phyloP scores from a whole-genome alignment of 805 yeast genomes.

The Pichia paraexigua region DNA sequence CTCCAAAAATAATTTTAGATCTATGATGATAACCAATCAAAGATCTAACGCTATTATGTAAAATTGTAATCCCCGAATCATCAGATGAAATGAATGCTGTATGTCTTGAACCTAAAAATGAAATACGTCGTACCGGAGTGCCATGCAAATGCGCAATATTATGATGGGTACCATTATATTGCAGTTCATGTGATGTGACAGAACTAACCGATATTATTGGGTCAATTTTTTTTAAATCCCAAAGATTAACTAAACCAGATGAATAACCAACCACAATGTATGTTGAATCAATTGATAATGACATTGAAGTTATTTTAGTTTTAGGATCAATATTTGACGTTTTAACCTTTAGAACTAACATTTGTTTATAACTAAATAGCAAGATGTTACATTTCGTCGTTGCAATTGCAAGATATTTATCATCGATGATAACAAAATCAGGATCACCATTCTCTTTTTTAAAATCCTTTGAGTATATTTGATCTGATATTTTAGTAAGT shows the following conservation, averaged over 20 bases:
- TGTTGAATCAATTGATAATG: slow-evolving; percentile 61
- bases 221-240: slow-evolving; percentile 45
- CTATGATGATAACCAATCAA: slow-evolving; percentile 42
- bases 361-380: slow-evolving; percentile 64
- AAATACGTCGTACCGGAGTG: slow-evolving; percentile 35
- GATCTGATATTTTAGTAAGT: slow-evolving; percentile 19
- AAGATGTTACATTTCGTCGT: slow-evolving; percentile 60
- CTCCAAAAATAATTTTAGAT: slow-evolving; percentile 48
- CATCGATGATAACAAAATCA: slow-evolving; percentile 36
- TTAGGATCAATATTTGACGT: slow-evolving; percentile 25
- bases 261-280: slow-evolving; percentile 61
- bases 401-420: slow-evolving; percentile 49
- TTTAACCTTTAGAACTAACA: slow-evolving; percentile 36
- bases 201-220: slow-evolving; percentile 28
- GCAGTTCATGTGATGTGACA: slow-evolving; percentile 18
- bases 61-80: slow-evolving; percentile 46
- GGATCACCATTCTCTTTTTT: slow-evolving; percentile 41
- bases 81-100: slow-evolving; percentile 53
- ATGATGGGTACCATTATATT: slow-evolving; percentile 14
- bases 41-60: slow-evolving; percentile 56
- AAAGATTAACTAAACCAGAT: slow-evolving; percentile 56
- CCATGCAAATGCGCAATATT: slow-evolving; percentile 30
- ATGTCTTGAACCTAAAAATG: slow-evolving; percentile 43
- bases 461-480: slow-evolving; percentile 15
- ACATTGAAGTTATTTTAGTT: slow-evolving; percentile 47